Evolutionary conservation across 2,329 filamentous ascomycete species (phyloP).

Genomic region (Pochonia chlamydosporia): DNA sequence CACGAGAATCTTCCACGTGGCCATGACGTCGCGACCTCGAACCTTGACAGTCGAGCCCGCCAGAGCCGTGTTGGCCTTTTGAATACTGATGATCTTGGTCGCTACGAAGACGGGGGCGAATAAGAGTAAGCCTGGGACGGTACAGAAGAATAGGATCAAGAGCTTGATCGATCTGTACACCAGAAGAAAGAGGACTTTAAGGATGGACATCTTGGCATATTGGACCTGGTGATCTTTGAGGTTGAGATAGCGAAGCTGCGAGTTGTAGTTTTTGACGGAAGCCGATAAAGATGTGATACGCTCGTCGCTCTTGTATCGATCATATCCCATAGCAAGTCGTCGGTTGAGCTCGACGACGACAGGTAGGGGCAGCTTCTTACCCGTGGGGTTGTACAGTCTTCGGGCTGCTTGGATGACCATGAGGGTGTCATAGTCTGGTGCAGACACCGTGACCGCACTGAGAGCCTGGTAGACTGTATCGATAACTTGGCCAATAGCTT

Average conservation of each 20-base stretch:
- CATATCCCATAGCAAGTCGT: conserved; percentile 84
- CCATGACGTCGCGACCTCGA: conserved; percentile 82
- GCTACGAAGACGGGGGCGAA: conserved; percentile 86
- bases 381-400: conserved; percentile 87
- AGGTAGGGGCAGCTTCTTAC: conserved; percentile 86
- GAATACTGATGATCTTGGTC: conserved; percentile 73
- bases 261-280: conserved; percentile 79
- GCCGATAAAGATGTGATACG: conserved; percentile 71
- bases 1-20: conserved; percentile 91
- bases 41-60: conserved; percentile 86
- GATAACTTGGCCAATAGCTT: conserved; percentile 79
- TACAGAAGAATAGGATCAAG: conserved; percentile 67
- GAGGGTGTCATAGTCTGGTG: conserved; percentile 90
- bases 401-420: conserved; percentile 96
- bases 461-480: conserved; percentile 83
- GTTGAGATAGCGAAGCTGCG: conserved; percentile 75
- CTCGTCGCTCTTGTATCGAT: conserved; percentile 84
- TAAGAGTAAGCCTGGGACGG: conserved; percentile 78
- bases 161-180: conserved; percentile 79
- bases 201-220: conserved; percentile 77
- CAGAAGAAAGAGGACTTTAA: conserved; percentile 69
- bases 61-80: conserved; percentile 77
- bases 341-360: conserved; percentile 93
- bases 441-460: conserved; percentile 82
- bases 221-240: conserved; percentile 92